Evolutionary conservation across 2,329 filamentous ascomycete genomes (phyloP), one percentile per base, ranked within the genome.

Genomic region (Epicoccum nigrum): DNA sequence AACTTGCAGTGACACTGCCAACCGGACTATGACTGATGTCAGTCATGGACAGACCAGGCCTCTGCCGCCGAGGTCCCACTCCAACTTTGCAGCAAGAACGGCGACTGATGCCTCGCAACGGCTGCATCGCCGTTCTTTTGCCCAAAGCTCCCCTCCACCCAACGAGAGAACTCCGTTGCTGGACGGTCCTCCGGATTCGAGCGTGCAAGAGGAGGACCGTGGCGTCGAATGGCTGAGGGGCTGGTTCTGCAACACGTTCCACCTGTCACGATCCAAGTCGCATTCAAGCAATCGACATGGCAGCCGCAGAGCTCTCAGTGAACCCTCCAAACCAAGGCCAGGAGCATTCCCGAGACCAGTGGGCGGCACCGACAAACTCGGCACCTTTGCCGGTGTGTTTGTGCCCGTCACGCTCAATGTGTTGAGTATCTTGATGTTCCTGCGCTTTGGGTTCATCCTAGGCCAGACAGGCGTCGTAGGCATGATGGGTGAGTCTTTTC

Each of bases 321-420:
- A 69, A 21, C 34, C 54, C 16, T 62, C 49, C 51, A 74, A 67
- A 52, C 59, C 69, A 42, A 61, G 66, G 51, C 56, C 71, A 60
- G 64, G 77, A 49, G 67, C 71, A 42, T 62, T 77, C 58, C 63
- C 72, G 55, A 54, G 76, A 61, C 66, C 77, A 54, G 63, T 71
- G 40, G 77, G 70, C 54, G 73, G 69, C 9, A 70, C 70, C 13
- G 75, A 81, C 61, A 94, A 94, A 75, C 79, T 95, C 50, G 89
- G 89, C 30, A 86, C 85, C 7, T 85, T 91, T 59, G 70, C 74
- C 31, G 73, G 74, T 13, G 74, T 95, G 39, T 96, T 92, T 70
- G 88, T 96, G 13, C 91, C 91, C 1, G 91, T 91, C n/a, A 92
- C 87, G 55, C 79, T 95, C 60, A 96, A 94, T 72, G 91, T 96